phyloP scores from a whole-genome alignment of 495 filamentous ascomycete species.

The Penicillium taxi region DNA sequence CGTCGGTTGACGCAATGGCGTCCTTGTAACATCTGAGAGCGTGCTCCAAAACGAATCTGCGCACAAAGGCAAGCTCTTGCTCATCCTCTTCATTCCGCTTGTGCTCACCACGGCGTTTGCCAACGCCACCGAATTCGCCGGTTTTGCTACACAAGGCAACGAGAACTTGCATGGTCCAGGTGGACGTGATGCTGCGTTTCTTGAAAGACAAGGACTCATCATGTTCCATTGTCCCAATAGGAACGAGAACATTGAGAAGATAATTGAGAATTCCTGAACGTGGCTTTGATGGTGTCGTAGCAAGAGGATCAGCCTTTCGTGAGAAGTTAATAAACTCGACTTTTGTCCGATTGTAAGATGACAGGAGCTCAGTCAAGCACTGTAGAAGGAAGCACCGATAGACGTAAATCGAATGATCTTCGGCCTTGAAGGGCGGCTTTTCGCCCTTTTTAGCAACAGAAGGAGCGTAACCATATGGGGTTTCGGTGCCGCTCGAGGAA shows the following conservation, averaged over 20 bases:
- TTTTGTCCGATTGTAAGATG: conserved; percentile 88
- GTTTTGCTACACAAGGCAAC: conserved; percentile 85
- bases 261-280: conserved; percentile 91
- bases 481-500: conserved; percentile 26
- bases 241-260: conserved; percentile 77
- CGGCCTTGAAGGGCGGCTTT: conserved; percentile 80
- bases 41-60: conserved; percentile 90
- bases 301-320: conserved; percentile 71
- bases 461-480: conserved; percentile 2
- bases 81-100: conserved; percentile 67
- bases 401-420: conserved; percentile 90
- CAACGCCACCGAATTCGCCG: conserved; percentile 51
- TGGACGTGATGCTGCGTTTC: conserved; percentile 76
- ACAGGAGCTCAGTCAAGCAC: conserved; percentile 86
- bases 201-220: conserved; percentile 66
- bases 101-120: conserved; percentile 32
- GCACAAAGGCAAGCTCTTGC: conserved; percentile 80
- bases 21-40: conserved; percentile 88
- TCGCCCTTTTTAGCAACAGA: conserved; percentile 49
- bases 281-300: conserved; percentile 86
- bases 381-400: conserved; percentile 94
- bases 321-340: conserved; percentile 99
- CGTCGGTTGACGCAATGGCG: conserved; percentile 66
- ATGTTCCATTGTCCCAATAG: conserved; percentile 64
- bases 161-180: conserved; percentile 75